Percentiles rank a stretch among this genome's conserved stretches.
phyloP scores from a whole-genome alignment of 1,284 basidiomycete species.

The Neonothopanus nambi region DNA sequence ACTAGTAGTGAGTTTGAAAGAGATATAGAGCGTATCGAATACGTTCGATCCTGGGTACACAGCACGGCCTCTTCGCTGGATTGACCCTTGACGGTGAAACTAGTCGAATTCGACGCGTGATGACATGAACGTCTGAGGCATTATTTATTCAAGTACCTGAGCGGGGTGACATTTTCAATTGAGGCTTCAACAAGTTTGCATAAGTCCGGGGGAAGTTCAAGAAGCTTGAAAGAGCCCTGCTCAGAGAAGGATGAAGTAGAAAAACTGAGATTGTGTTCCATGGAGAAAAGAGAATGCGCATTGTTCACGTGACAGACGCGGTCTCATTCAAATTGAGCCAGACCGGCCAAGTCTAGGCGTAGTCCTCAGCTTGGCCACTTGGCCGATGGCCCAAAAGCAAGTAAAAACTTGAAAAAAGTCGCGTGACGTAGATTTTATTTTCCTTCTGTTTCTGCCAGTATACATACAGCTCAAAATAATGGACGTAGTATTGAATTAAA shows the following conservation, averaged over 20 bases:
- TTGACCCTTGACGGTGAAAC: conserved; percentile 79
- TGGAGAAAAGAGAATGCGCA: no score
- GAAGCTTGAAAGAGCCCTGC: conserved; percentile 55
- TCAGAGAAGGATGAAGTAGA: conserved; percentile 48
- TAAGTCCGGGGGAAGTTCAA: conserved; percentile 70
- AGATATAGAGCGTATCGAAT: conserved; percentile 75
- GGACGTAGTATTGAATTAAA: conserved; percentile 1
- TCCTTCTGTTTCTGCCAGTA: no score
- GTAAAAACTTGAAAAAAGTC: no score
- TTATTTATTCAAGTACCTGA: conserved; percentile 29
- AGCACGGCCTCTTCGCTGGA: conserved; percentile 84
- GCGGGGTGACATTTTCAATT: conserved; percentile 27
- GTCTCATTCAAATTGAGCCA: no score
- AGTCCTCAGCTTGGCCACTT: no score
- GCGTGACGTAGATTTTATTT: no score
- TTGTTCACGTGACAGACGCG: no score
- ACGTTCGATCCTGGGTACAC: conserved; percentile 81
- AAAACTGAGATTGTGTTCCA: conserved; percentile 52
- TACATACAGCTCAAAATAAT: background rate
- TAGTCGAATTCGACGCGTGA: conserved; percentile 27
- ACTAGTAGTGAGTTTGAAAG: conserved; percentile 86
- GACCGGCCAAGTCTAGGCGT: no score
- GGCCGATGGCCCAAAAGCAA: no score
- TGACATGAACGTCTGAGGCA: background rate
- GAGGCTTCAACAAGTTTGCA: conserved; percentile 50